Percentiles rank a stretch among this genome's conserved stretches.
These are phyloP conservation scores for Tylopilus cervinicoccineus DNA, from an alignment of 768 basidiomycete genomes.

Conservation along the genomic window DNA sequence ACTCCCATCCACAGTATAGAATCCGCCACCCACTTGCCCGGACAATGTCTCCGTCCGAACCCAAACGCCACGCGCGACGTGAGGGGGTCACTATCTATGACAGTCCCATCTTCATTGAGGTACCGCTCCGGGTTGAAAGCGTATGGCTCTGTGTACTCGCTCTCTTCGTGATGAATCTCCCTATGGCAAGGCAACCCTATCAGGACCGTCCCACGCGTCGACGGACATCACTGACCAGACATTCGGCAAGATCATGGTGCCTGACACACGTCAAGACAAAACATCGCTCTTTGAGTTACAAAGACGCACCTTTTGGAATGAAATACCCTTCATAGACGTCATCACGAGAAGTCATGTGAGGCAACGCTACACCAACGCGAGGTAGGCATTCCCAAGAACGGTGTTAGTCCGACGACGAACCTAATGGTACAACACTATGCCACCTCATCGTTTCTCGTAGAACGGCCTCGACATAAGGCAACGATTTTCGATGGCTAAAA, in stretches of 20 bases:
- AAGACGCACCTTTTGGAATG: slow-evolving; percentile 34
- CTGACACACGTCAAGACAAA: slow-evolving; percentile 10
- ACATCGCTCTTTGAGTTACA: background rate
- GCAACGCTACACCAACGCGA: slow-evolving; percentile 16
- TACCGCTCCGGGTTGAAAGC: slow-evolving; percentile 27
- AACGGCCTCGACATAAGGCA: slow-evolving; percentile 29
- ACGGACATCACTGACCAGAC: slow-evolving; percentile 22
- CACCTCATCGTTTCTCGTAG: slow-evolving; percentile 32
- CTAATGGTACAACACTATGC: slow-evolving; percentile 29
- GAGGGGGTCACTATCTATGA: slow-evolving; percentile 24
- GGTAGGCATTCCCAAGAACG: slow-evolving; percentile 5
- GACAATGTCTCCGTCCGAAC: slow-evolving; percentile 30
- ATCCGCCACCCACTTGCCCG: slow-evolving; percentile 31
- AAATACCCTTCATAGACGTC: slow-evolving; percentile 43
- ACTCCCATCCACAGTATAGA: slow-evolving; percentile 30
- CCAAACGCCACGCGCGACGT: slow-evolving; percentile 26
- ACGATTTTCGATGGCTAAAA: slow-evolving; percentile 22
- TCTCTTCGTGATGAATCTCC: slow-evolving; percentile 31
- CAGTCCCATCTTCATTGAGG: slow-evolving; percentile 20
- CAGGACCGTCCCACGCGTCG: background rate
- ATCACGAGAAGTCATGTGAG: slow-evolving; percentile 31
- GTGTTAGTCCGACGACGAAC: slow-evolving; percentile 9
- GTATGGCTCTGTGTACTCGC: slow-evolving; percentile 24
- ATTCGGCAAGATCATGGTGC: slow-evolving; percentile 26
- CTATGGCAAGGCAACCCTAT: slow-evolving; percentile 4